Percentiles rank a stretch among this genome's conserved stretches.
Evolutionary conservation across 2,329 filamentous ascomycete species (phyloP).

Genomic region (Domatiomyces catenatus): DNA sequence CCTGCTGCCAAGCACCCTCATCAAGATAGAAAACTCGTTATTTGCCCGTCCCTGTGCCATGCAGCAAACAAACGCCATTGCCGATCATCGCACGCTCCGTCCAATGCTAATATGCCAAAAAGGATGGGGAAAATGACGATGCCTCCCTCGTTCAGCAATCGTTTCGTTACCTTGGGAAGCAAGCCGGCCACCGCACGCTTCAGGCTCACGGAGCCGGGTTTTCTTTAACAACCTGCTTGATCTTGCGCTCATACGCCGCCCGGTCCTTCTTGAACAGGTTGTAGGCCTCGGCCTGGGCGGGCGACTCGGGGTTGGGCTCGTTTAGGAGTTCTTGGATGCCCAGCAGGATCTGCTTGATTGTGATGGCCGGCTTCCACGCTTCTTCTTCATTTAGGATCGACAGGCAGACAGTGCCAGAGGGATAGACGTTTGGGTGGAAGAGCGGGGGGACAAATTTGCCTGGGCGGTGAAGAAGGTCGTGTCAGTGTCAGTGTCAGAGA

Average conservation of each 20-base stretch:
- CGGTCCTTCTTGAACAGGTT: conserved; percentile 89
- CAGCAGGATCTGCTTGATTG: conserved; percentile 90
- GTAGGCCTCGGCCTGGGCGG: conserved; percentile 92
- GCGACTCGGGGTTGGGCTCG: conserved; percentile 92
- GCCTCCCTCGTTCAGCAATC: neutral
- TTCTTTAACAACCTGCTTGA: conserved; percentile 73
- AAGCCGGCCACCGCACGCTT: neutral
- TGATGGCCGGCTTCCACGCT: conserved; percentile 96
- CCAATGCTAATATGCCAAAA: neutral
- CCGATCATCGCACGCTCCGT: neutral
- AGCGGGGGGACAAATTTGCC: conserved; percentile 93
- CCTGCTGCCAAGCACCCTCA: neutral
- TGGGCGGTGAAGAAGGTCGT: conserved; percentile 25
- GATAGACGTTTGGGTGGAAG: conserved; percentile 98
- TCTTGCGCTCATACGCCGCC: conserved; percentile 71
- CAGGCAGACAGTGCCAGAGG: conserved; percentile 90
- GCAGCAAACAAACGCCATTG: neutral
- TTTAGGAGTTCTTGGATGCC: conserved; percentile 92
- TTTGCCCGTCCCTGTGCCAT: neutral
- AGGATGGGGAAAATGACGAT: neutral
- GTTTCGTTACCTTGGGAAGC: neutral
- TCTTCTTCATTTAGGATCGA: conserved; percentile 98
- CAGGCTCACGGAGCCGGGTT: conserved; percentile 49
- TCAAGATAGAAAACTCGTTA: neutral
- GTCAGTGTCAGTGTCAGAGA: neutral